Percentiles rank a stretch among this genome's conserved stretches.
These are phyloP conservation scores for Saturnispora ahearnii DNA, from an alignment of 805 yeast species.

Conservation along the genomic window DNA sequence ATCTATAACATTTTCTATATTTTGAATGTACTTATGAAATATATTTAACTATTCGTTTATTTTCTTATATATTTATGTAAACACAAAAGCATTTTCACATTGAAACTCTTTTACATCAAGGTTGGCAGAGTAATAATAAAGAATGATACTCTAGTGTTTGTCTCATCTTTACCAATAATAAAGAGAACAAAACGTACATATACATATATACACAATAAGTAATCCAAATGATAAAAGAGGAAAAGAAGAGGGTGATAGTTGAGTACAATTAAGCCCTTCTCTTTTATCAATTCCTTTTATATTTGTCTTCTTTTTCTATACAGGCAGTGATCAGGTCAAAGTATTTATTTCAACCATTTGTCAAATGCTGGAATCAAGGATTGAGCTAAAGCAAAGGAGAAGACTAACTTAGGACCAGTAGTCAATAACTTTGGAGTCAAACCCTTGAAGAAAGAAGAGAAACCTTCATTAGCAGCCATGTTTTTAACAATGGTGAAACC, in stretches of 20 bases:
- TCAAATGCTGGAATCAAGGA: conserved; percentile 95
- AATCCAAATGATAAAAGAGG: not conserved
- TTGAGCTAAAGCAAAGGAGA: conserved; percentile 97
- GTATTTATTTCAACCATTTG: conserved; percentile 35
- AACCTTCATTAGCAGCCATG: conserved; percentile 87
- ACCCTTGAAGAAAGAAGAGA: conserved; percentile 89
- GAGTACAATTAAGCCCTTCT: not conserved
- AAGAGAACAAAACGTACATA: not conserved
- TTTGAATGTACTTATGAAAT: too few relatives aligned
- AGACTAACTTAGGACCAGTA: conserved; percentile 96
- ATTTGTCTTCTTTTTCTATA: not conserved
- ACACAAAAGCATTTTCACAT: too few relatives aligned
- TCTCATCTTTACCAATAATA: not conserved
- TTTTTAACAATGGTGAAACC: conserved; percentile 90
- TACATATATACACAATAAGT: not conserved
- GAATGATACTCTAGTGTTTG: not conserved
- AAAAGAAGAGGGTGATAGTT: not conserved
- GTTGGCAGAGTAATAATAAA: not conserved
- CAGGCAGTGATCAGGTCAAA: not conserved
- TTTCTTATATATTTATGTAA: too few relatives aligned
- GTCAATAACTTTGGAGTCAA: conserved; percentile 93
- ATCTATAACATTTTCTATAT: too few relatives aligned
- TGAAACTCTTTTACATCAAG: not conserved
- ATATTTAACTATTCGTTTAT: not conserved
- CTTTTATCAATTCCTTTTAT: not conserved